phyloP scores from a whole-genome alignment of 495 filamentous ascomycete genomes.

The Xylaria sp. region DNA sequence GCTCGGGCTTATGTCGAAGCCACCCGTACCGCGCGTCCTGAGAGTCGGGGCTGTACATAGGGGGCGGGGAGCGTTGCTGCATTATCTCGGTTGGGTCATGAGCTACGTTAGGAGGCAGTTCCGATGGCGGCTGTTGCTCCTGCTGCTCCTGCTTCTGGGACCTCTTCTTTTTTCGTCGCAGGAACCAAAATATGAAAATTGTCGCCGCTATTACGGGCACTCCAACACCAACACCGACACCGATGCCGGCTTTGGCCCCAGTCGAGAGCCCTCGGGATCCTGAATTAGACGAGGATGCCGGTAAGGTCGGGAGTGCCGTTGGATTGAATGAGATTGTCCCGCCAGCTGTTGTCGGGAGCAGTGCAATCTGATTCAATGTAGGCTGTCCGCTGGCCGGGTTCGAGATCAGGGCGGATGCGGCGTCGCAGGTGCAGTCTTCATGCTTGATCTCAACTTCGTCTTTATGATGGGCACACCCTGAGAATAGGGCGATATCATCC shows the following conservation, averaged over 20 bases:
- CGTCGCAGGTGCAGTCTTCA: slow-evolving; percentile 33
- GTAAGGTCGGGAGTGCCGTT: slow-evolving; percentile 16
- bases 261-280: slow-evolving; percentile 17
- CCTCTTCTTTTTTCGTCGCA: slow-evolving; percentile 9
- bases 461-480: slow-evolving; percentile 27
- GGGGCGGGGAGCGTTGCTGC: slow-evolving; percentile 21
- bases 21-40: slow-evolving; percentile 21
- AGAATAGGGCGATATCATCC: slow-evolving; percentile 32
- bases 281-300: slow-evolving; percentile 3
- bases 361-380: slow-evolving; percentile 22
- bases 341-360: slow-evolving; percentile 17
- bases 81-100: neutral
- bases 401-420: slow-evolving; percentile 30
- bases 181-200: slow-evolving; percentile 15
- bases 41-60: slow-evolving; percentile 13
- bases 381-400: slow-evolving; percentile 32
- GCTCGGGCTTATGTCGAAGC: slow-evolving; percentile 21
- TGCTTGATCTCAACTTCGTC: slow-evolving; percentile 27
- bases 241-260: slow-evolving; percentile 34
- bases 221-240: slow-evolving; percentile 26
- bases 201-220: slow-evolving; percentile 13
- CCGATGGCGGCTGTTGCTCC: neutral
- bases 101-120: slow-evolving; percentile 6
- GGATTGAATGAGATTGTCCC: slow-evolving; percentile 25
- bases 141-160: neutral